A percentile compares a stretch with the other conserved stretches of the same genome.
Evolutionary conservation across 2,329 filamentous ascomycete species (phyloP).

Genomic region (Elsinoe necatrix): DNA sequence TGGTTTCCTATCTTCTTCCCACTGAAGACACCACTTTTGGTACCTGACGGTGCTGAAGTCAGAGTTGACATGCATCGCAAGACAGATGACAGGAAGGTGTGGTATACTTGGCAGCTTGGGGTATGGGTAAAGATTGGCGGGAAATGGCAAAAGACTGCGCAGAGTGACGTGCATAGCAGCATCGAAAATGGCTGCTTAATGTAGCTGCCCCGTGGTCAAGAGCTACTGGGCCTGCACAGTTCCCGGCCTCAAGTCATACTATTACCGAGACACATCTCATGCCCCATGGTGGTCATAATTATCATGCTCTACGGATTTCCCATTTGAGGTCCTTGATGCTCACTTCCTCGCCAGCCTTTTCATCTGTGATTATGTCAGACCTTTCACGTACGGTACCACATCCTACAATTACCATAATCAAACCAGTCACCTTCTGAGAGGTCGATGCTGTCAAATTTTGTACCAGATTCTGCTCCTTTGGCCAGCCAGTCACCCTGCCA

Average conservation of each 20-base stretch:
- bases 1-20: slow-evolving; percentile 99
- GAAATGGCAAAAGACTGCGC: slow-evolving; percentile 57
- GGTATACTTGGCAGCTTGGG: slow-evolving; percentile 98
- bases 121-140: slow-evolving; percentile 58
- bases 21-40: slow-evolving; percentile 78
- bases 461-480: slow-evolving; percentile 68
- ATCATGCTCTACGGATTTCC: slow-evolving; percentile 67
- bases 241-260: not conserved
- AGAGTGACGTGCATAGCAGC: slow-evolving; percentile 60
- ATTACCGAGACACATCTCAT: not conserved
- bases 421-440: slow-evolving; percentile 90
- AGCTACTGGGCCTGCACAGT: not conserved
- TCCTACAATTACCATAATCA: slow-evolving; percentile 53
- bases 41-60: slow-evolving; percentile 75
- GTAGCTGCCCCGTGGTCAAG: slow-evolving; percentile 40
- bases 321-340: slow-evolving; percentile 62
- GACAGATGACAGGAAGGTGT: slow-evolving; percentile 90
- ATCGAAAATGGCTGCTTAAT: slow-evolving; percentile 63
- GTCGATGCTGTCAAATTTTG: slow-evolving; percentile 75
- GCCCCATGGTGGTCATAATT: no score
- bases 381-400: no score
- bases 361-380: slow-evolving; percentile 2
- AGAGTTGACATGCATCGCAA: slow-evolving; percentile 93
- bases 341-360: slow-evolving; percentile 19
- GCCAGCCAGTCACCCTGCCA: slow-evolving; percentile 79